phyloP scores from a whole-genome alignment of 352 stramenopile species.

The Phytopythium chamaehyphon region DNA sequence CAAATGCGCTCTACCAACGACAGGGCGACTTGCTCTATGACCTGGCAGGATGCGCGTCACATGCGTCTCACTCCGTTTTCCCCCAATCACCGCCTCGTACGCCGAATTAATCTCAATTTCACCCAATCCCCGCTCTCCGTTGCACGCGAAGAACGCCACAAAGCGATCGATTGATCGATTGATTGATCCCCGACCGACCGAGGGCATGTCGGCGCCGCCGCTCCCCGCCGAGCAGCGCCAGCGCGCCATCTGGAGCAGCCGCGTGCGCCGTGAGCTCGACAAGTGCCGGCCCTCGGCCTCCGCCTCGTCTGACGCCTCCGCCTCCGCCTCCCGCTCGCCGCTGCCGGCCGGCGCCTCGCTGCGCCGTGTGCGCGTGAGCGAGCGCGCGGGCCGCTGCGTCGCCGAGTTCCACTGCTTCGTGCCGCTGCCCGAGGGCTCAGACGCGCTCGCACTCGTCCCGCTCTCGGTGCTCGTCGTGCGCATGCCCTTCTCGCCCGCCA shows the following conservation, averaged over 20 bases:
- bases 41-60: too few relatives aligned
- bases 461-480: conserved; percentile 45
- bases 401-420: conserved; percentile 74
- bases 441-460: conserved; percentile 58
- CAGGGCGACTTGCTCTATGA: too few relatives aligned
- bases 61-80: too few relatives aligned
- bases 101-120: too few relatives aligned
- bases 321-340: conserved; percentile 3
- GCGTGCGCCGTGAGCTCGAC: conserved; percentile 67
- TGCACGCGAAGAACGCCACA: too few relatives aligned
- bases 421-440: conserved; percentile 67
- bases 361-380: conserved; percentile 40
- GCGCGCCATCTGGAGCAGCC: conserved; percentile 67
- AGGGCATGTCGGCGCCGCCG: background rate
- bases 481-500: conserved; percentile 46
- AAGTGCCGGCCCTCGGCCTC: conserved; percentile 34
- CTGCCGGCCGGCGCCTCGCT: conserved; percentile 46
- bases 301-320: background rate
- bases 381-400: conserved; percentile 35
- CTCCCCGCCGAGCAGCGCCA: conserved; percentile 31
- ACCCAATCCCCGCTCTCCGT: too few relatives aligned
- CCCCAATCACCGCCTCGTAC: too few relatives aligned
- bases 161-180: too few relatives aligned
- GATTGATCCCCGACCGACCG: too few relatives aligned
- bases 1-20: too few relatives aligned